Conservation (phyloP, 768 basidiomycete genomes). For the Xerocomellus chrysenteron region DNA sequence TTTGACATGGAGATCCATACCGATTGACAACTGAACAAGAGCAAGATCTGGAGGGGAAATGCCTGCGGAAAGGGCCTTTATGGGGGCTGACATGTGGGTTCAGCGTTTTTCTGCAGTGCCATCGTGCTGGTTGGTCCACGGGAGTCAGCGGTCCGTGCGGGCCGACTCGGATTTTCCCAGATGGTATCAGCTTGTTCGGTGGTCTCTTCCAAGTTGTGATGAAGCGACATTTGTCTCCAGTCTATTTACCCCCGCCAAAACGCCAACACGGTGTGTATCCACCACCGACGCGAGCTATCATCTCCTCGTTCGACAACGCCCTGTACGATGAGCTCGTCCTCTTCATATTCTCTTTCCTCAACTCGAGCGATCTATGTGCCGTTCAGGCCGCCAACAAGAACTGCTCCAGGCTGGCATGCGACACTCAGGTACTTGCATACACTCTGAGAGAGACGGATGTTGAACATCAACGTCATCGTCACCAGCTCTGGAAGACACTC, state of each 20-base stretch:
- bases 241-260: slow-evolving; percentile 55
- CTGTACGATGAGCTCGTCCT: slow-evolving; percentile 78
- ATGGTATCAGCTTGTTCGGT: not conserved
- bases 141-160: slow-evolving; percentile 6
- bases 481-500: slow-evolving; percentile 64
- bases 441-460: slow-evolving; percentile 9
- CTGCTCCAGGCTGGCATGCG: slow-evolving; percentile 65
- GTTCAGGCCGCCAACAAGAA: slow-evolving; percentile 60
- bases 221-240: slow-evolving; percentile 52
- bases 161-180: slow-evolving; percentile 16
- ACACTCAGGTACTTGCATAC: slow-evolving; percentile 53
- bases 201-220: not conserved
- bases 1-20: slow-evolving; percentile 1
- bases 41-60: not conserved
- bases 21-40: not conserved
- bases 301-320: slow-evolving; percentile 49
- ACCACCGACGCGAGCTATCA: slow-evolving; percentile 11
- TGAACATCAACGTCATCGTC: slow-evolving; percentile 13
- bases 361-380: slow-evolving; percentile 64
- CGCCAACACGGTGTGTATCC: slow-evolving; percentile 40
- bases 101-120: too few relatives aligned
- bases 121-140: too few relatives aligned
- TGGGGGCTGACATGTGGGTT: too few relatives aligned
- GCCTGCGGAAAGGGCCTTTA: not conserved
- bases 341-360: slow-evolving; percentile 69